Conservation (phyloP, 164 flowering plant species). For the Houttuynia cordata region DNA sequence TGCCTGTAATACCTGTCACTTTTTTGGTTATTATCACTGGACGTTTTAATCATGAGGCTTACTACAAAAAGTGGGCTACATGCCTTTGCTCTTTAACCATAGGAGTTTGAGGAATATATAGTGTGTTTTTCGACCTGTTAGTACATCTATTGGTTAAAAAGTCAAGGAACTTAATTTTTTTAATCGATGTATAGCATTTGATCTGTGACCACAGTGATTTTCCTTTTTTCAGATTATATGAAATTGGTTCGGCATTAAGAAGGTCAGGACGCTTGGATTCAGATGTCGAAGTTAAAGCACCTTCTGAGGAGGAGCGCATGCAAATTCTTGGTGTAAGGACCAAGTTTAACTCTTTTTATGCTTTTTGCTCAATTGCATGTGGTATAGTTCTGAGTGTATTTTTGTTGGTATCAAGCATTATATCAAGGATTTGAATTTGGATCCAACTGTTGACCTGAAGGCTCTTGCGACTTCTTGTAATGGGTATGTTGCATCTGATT, state of each 20-base stretch:
- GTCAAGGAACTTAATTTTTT: too few species aligned
- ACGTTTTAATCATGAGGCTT: too few species aligned
- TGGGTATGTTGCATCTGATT: constrained; percentile 95
- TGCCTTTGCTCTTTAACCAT: too few species aligned
- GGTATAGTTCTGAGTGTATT: background rate
- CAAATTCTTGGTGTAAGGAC: constrained; percentile 61
- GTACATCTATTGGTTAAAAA: too few species aligned
- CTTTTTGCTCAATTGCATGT: background rate
- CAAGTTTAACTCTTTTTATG: background rate
- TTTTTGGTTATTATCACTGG: too few species aligned
- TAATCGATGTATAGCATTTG: background rate
- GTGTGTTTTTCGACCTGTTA: too few species aligned
- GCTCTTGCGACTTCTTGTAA: constrained; percentile 80
- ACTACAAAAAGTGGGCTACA: too few species aligned
- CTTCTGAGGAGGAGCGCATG: constrained; percentile 63
- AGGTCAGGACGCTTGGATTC: constrained; percentile 82
- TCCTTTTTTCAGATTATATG: constrained; percentile 43
- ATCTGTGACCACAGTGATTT: too few species aligned
- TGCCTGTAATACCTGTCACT: too few species aligned
- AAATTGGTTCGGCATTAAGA: constrained; percentile 81
- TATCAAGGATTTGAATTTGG: constrained; percentile 57
- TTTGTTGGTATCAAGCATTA: constrained; percentile 45
- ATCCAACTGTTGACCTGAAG: constrained; percentile 43
- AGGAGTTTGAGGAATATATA: too few species aligned
- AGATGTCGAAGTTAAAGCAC: constrained; percentile 79